Percentiles rank a stretch among this genome's conserved stretches.
Conservation (phyloP, 2,329 filamentous ascomycete genomes). For the Aspergillus pseudoviridinutans region DNA sequence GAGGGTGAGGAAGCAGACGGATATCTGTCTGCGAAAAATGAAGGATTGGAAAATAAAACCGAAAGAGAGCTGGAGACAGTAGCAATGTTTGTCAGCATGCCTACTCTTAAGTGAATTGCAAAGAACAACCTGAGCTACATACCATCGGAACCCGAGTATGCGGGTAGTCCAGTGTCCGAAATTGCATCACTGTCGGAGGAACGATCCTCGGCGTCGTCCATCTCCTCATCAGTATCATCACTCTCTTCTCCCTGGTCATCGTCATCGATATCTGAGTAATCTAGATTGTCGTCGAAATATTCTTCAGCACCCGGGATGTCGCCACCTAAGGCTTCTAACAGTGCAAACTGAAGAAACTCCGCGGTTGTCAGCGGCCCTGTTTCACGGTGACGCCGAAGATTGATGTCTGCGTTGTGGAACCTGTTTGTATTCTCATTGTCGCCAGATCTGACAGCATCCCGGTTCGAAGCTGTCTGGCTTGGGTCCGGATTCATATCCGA, state of each 20-base stretch:
- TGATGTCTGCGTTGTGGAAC: conserved; percentile 2
- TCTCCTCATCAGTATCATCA: conserved; percentile 11
- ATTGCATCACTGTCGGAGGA: conserved; percentile 12
- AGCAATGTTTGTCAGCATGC: conserved; percentile 5
- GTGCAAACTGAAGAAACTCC: conserved; percentile 20
- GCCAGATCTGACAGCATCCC: conserved; percentile 1
- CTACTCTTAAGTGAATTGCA: neutral
- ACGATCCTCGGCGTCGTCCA: conserved; percentile 10
- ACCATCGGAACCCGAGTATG: conserved; percentile 17
- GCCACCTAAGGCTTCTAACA: conserved; percentile 21
- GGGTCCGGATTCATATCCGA: conserved; percentile 6
- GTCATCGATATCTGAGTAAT: conserved; percentile 13
- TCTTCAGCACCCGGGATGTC: conserved; percentile 16
- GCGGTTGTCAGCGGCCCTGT: conserved; percentile 15
- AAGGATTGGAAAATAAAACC: conserved; percentile 37
- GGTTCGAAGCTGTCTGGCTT: conserved; percentile 2
- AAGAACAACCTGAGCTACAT: conserved; percentile 3
- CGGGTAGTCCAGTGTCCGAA: conserved; percentile 4
- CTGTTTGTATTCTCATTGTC: neutral
- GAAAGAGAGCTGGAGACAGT: conserved; percentile 14
- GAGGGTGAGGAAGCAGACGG: conserved; percentile 32
- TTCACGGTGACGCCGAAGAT: conserved; percentile 1
- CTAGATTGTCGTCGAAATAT: conserved; percentile 10
- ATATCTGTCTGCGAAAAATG: conserved; percentile 41
- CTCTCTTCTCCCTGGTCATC: neutral